Evolutionary conservation across 192 early-diverging fungal species (phyloP).

Genomic region (Linnemannia exigua): DNA sequence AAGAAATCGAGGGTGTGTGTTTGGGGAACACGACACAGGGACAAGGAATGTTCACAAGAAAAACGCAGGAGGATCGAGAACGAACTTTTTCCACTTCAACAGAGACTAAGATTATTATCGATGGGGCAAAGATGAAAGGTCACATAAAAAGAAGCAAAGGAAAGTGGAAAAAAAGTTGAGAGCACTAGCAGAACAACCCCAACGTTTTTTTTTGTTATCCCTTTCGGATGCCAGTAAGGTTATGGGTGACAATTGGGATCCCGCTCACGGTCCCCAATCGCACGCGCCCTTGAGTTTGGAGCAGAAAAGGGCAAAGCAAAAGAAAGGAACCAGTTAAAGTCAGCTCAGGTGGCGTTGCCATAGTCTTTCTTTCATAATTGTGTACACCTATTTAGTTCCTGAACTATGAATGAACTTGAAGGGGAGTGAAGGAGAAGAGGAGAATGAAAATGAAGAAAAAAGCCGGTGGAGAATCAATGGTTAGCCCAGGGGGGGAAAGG

Average conservation of each 20-base stretch:
- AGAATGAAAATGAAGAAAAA: neutral
- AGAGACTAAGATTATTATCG: neutral
- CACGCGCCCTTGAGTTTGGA: neutral
- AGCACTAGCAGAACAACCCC: slow-evolving; percentile 1
- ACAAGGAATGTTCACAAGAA: neutral
- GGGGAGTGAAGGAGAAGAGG: neutral
- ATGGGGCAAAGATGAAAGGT: neutral
- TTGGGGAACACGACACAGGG: neutral
- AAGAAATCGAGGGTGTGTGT: neutral
- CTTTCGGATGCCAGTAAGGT: neutral
- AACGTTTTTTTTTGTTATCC: neutral
- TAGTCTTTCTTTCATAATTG: neutral
- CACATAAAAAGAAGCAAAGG: neutral
- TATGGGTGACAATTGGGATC: neutral
- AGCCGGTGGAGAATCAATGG: neutral
- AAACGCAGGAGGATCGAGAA: too few species aligned
- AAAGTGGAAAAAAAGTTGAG: neutral
- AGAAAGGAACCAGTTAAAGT: neutral
- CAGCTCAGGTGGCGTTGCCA: neutral
- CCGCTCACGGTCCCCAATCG: slow-evolving; percentile 1
- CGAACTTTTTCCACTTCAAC: too few species aligned
- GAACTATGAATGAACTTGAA: neutral
- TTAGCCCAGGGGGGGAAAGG: neutral
- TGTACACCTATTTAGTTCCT: neutral
- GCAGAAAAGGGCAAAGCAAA: neutral